Conservation (phyloP, 192 early-diverging fungal genomes). For the Gamsiella multidivaricata region DNA sequence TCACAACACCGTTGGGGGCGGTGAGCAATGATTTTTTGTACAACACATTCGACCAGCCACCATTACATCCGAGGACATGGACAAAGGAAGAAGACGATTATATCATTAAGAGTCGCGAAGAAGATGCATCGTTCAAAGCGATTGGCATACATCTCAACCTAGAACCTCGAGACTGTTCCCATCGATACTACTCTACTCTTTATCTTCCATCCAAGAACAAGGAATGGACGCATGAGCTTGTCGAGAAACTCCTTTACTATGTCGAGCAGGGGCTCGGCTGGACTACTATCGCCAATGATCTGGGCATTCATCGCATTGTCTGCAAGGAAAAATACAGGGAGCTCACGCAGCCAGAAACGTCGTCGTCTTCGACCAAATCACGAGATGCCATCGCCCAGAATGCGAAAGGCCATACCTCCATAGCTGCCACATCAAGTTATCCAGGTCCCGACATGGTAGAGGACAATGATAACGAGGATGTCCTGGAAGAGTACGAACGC, state of each 20-base stretch:
- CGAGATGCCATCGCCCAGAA: neutral
- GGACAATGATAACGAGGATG: neutral
- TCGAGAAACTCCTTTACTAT: conserved; percentile 24
- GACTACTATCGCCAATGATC: conserved; percentile 1
- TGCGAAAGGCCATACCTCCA: neutral
- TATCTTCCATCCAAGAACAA: neutral
- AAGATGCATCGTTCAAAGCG: neutral
- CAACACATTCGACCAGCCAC: neutral
- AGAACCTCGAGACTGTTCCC: neutral
- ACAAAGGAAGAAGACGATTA: conserved; percentile 27
- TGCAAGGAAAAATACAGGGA: conserved; percentile 32
- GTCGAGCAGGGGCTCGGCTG: conserved; percentile 31
- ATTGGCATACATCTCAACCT: conserved; percentile 12
- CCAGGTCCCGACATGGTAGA: neutral
- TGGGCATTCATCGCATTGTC: conserved; percentile 22
- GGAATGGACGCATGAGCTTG: conserved; percentile 15
- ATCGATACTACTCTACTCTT: conserved; percentile 11
- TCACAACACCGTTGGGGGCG: no score
- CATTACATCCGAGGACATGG: conserved; percentile 9
- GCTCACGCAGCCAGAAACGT: neutral
- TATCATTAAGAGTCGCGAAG: conserved; percentile 3
- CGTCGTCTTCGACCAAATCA: neutral
- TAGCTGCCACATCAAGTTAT: neutral
- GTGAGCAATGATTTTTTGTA: conserved; percentile 19
- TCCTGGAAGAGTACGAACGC: neutral